These are phyloP conservation scores for Coemansia reversa DNA, from an alignment of 192 early-diverging fungal species.

Conservation along the genomic window DNA sequence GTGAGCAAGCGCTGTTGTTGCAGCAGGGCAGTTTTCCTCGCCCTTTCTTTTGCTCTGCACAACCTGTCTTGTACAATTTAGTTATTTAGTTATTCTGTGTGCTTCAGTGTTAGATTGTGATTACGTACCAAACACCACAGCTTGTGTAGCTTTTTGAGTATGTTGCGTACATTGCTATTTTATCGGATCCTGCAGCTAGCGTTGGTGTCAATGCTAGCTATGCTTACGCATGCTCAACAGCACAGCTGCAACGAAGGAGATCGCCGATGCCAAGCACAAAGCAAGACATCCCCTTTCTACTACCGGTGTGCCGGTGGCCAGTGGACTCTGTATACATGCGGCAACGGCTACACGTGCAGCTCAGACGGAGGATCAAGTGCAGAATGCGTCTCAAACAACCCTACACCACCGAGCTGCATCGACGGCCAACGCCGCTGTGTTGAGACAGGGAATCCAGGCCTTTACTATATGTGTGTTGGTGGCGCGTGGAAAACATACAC, in stretches of 20 bases:
- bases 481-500: slow-evolving; percentile 40
- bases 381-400: slow-evolving; percentile 15
- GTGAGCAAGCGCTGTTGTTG: too few species aligned
- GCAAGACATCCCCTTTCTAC: slow-evolving; percentile 31
- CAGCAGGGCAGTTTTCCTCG: too few species aligned
- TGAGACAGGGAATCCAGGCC: slow-evolving; percentile 15
- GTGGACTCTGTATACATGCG: slow-evolving; percentile 45
- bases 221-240: slow-evolving; percentile 4
- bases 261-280: slow-evolving; percentile 31
- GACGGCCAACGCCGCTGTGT: slow-evolving; percentile 43
- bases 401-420: slow-evolving; percentile 19
- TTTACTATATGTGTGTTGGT: slow-evolving; percentile 46
- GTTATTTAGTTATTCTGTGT: too few species aligned
- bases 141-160: too few species aligned
- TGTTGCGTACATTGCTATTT: background rate
- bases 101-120: too few species aligned
- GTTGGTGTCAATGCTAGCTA: background rate
- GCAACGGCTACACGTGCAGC: slow-evolving; percentile 34
- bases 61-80: too few species aligned
- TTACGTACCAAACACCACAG: too few species aligned
- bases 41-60: too few species aligned
- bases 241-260: slow-evolving; percentile 26
- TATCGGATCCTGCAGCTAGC: slow-evolving; percentile 3
- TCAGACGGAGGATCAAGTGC: slow-evolving; percentile 12
- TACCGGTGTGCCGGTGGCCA: slow-evolving; percentile 30